Base-by-base conservation (phyloP, 148 eudicot genomes). In the Simmondsia chinensis region DNA sequence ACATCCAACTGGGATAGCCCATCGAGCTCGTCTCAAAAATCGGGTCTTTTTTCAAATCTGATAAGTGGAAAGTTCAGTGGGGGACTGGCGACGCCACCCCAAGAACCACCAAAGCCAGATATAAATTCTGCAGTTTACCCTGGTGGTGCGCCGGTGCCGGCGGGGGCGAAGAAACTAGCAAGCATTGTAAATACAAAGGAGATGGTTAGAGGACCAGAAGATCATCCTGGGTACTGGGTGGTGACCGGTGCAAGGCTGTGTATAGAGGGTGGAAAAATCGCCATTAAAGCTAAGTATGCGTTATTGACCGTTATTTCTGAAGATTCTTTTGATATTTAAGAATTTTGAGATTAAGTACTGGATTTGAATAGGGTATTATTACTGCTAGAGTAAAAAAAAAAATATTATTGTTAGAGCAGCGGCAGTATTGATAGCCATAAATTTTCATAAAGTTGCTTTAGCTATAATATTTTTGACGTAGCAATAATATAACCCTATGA, bases 161-260 rank as follows among this genome's bases (percentile, higher is more conserved):
- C 64, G 25, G 72, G 57, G 50, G 71, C 83, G 14, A 77, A 78
- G 1, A 91, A 79, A 43, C 44, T 85, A 60, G 67, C 74, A 0
- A 31, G 27, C 19, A 63, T 91, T 48, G 88, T 91, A 11, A 94
- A 85, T 43, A 79, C 84, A 12, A 76, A 56, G 36, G 97, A 91
- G 54, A 79, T 70, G 78, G 56, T 76, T 20, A 66, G 93, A 67
- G 97, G 95, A 8, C 97, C 95, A 2, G 97, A 84, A 64, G 82
- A 76, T 18, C 57, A 74, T 17, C 97, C 97, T 8, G 97, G 97
- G 22, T 78, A 89, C 62, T 89, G 91, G 94, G 87, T 84, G 46
- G 69, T 84, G 16, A 84, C 97, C 0, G 97, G 97, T 43, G 97
- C 87, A 17, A 89, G 76, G 69, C 76, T 84, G 22, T 61, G 74